Base-by-base conservation (phyloP, 805 yeast species). In the Isabelozyma pseudorhagii region DNA sequence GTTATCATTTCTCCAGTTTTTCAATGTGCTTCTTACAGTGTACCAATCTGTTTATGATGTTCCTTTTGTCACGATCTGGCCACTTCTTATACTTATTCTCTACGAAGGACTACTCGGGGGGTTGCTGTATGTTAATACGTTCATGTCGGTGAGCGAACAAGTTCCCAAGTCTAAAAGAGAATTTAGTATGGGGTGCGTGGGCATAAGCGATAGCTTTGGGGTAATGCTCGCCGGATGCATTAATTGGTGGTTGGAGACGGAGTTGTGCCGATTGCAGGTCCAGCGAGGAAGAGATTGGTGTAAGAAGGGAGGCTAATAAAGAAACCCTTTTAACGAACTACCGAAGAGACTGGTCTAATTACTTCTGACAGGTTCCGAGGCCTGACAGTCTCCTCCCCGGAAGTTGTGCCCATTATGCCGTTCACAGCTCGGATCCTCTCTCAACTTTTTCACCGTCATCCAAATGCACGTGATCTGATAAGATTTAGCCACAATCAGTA, bases 31-130 rank as follows among this genome's bases (percentile, higher is more conserved):
- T 0, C 40, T 88, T 1, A 76, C 87, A 40, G 52, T 88, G 1
- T 43, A 71, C 1, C 97, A 93, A 63, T 84, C 97, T 3, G 54
- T 85, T 54, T 80, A 63, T 57, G 77, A 79, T 61, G 55, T 79
- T 29, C 78, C 78, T 0, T 73, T 88, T 15, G 80, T 85, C 2
- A 77, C 70, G 38, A 79, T 93, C 2, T 87, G 85, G 75, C 56
- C 80, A 1, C 60, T 91, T 38, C 75, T 89, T 72, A 8, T 77
- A 0, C 64, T 92, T 29, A 78, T 90, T 5, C 80, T 93, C 51
- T 93, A 89, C 66, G 98, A 93, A 63, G 94, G 98, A 0, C 74
- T 94, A 17, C 74, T 93, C 9, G 99, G 98, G 1, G 98, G 99
- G 0, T 80, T 87, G 2, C 82, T 93, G 14, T 93, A 93, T 63